Conservation (phyloP, 495 filamentous ascomycete genomes). For the Sordaria brevicollis region DNA sequence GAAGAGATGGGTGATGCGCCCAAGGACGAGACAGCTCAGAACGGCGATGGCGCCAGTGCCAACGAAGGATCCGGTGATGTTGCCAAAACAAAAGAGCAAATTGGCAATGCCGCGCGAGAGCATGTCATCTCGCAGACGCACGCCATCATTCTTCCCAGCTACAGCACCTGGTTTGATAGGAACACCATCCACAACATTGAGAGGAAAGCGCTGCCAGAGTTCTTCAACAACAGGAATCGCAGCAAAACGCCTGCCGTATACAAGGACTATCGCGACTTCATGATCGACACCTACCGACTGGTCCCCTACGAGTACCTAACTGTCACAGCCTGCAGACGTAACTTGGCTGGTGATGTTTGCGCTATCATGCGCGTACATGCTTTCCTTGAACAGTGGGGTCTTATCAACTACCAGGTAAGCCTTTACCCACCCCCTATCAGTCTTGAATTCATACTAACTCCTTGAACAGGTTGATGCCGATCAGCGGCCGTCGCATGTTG, state of each 20-base stretch:
- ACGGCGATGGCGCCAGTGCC: conserved; percentile 27
- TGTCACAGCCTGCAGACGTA: conserved; percentile 92
- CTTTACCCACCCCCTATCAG: background rate
- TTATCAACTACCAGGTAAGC: conserved; percentile 96
- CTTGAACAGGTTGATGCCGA: conserved; percentile 77
- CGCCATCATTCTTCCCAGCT: conserved; percentile 89
- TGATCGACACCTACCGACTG: conserved; percentile 96
- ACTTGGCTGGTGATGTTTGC: conserved; percentile 94
- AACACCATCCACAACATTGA: conserved; percentile 79
- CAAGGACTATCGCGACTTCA: conserved; percentile 98
- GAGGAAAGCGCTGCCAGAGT: conserved; percentile 86
- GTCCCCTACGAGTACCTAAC: conserved; percentile 95
- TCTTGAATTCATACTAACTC: conserved; percentile 13
- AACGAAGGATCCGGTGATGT: conserved; percentile 27
- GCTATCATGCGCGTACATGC: conserved; percentile 98
- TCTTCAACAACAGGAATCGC: conserved; percentile 94
- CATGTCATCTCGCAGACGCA: conserved; percentile 90
- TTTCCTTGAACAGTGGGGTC: conserved; percentile 97
- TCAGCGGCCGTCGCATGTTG: conserved; percentile 86
- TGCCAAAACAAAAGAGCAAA: conserved; percentile 57
- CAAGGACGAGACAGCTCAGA: conserved; percentile 46
- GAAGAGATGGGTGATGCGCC: conserved; percentile 78
- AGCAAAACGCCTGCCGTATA: conserved; percentile 97
- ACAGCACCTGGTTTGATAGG: conserved; percentile 98
- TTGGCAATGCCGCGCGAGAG: conserved; percentile 76